Evolutionary conservation across 768 basidiomycete genomes (phyloP), one percentile per base, ranked within the genome.

Genomic region (Kwoniella bestiolae): DNA sequence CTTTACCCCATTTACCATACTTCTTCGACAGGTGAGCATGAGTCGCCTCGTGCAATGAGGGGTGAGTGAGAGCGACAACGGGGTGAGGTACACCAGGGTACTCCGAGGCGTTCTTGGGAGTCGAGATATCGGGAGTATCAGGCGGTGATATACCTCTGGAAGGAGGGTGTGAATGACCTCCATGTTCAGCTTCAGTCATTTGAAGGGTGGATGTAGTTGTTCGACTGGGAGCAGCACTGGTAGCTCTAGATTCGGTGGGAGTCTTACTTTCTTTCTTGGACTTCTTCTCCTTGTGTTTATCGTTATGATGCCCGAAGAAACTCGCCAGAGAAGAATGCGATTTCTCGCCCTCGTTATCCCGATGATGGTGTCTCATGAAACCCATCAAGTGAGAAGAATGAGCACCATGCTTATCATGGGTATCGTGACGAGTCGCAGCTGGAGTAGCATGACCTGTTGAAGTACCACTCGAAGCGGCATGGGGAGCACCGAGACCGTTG

Each of bases 1-100:
- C 88, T 56, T 91, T 87, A 41, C 95, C 96, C 91, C 96, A 96
- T 80, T 99, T 99, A 70, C 96, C 96, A 73, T 99, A 99, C 85
- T 97, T 98, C 84, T 98, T 98, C n/a, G 90, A 84, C 63, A 99
- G 84, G 80, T 96, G 94, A 11, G 79, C 81, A 56, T 82, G 81
- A 2, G 80, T 80, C 8, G 79, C 81, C 61, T 82, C 78, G 41
- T 79, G 78, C 25, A 80, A 65, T n/a, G 81, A 77, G 59, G 77
- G 81, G 59, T 77, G 74, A 56, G 77, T 79, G 56, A 80, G 71
- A 29, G 77, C 75, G 56, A 76, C 57, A 51, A 78, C 74, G 50
- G 82, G 70, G 34, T 75, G 58, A 46, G 83, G 80, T 14, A 79
- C 66, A 57, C 71, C 78, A 56, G 73, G 73, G 63, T 72, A 78